Evolutionary conservation across 2,329 filamentous ascomycete species (phyloP).

Genomic region (Nigrograna mackinnonii): DNA sequence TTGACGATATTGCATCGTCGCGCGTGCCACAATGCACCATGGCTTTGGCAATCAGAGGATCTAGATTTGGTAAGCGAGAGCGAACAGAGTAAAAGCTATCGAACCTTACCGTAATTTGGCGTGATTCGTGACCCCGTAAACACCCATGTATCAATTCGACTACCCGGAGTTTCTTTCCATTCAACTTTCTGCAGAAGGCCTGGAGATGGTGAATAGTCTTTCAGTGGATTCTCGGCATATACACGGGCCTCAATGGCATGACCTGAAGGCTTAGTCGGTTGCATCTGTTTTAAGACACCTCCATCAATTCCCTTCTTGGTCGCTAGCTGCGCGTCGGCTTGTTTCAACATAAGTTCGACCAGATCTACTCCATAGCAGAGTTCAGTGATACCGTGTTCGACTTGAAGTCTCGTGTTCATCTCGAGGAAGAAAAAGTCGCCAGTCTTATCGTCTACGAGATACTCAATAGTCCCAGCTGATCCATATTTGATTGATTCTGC

Average conservation of each 20-base stretch:
- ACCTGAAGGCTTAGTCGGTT: constrained; percentile 45
- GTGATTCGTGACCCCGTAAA: constrained; percentile 60
- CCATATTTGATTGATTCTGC: constrained; percentile 67
- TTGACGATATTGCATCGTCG: constrained; percentile 47
- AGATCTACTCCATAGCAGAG: constrained; percentile 59
- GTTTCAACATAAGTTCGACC: constrained; percentile 59
- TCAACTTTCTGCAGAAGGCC: constrained; percentile 61
- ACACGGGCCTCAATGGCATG: constrained; percentile 58
- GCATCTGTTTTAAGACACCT: constrained; percentile 45
- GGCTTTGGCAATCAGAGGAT: constrained; percentile 62
- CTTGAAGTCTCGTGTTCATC: constrained; percentile 63
- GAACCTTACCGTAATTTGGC: constrained; percentile 61
- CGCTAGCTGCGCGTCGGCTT: constrained; percentile 55
- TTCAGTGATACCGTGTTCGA: constrained; percentile 63
- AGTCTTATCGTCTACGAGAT: constrained; percentile 82
- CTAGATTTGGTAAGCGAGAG: no score
- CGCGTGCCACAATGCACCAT: constrained; percentile 56
- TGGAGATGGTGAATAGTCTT: constrained; percentile 62
- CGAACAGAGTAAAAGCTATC: no score
- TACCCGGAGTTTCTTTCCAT: constrained; percentile 55
- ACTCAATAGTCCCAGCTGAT: constrained; percentile 90
- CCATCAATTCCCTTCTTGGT: constrained; percentile 50
- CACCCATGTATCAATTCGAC: constrained; percentile 68
- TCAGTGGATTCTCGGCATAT: constrained; percentile 63
- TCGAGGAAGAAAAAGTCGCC: constrained; percentile 74